Conservation (phyloP, 306 rosid species). For the Crataegus laevigata region DNA sequence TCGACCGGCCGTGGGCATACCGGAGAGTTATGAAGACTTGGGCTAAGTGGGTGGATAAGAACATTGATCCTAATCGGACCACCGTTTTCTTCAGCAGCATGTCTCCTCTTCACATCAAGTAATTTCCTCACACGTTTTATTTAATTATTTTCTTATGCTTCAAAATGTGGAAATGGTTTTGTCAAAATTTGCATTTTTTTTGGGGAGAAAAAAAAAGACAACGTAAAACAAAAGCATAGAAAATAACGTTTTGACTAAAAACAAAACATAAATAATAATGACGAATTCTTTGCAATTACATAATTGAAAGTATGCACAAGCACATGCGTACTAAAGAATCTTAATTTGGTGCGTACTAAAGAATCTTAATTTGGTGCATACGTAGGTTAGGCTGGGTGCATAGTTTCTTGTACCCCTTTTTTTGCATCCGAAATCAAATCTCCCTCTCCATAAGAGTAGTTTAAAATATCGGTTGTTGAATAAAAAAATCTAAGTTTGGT, state of each 20-base stretch:
- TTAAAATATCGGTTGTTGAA: too few relatives aligned
- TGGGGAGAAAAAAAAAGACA: background rate
- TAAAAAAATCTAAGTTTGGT: too few relatives aligned
- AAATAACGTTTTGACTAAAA: background rate
- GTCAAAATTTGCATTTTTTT: background rate
- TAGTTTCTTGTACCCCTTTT: too few relatives aligned
- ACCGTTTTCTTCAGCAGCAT: conserved; percentile 73
- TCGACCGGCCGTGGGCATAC: conserved; percentile 58
- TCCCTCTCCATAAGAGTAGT: too few relatives aligned
- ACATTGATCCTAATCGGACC: conserved; percentile 71
- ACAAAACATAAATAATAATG: background rate
- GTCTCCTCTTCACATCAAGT: conserved; percentile 98
- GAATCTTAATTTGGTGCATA: background rate
- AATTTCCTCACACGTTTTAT: background rate
- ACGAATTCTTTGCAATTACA: background rate
- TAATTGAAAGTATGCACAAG: background rate
- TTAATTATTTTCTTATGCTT: background rate
- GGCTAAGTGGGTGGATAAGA: conserved; percentile 72
- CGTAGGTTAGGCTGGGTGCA: too few relatives aligned
- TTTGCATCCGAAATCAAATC: too few relatives aligned
- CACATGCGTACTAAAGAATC: background rate
- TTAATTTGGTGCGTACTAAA: background rate
- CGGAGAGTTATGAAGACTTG: conserved; percentile 64
- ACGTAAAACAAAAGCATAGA: background rate
- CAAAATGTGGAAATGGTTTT: background rate